These are phyloP conservation scores for Fistulinella prunicolor DNA, from an alignment of 768 basidiomycete species.

Conservation along the genomic window DNA sequence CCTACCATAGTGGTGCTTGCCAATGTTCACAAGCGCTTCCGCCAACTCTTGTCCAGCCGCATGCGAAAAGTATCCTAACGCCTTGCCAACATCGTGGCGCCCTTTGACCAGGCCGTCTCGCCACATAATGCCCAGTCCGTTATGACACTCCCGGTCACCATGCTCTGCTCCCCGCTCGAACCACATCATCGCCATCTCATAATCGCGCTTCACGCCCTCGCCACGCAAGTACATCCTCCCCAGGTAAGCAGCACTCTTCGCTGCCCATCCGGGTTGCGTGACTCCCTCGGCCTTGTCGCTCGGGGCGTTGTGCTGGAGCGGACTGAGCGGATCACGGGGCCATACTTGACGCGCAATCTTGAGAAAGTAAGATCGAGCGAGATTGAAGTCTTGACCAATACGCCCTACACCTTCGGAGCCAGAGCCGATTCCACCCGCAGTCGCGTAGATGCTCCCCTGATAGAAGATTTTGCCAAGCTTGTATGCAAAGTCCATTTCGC, in stretches of 20 bases:
- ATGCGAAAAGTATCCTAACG: constrained; percentile 62
- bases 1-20: constrained; percentile 70
- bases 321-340: constrained; percentile 72
- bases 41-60: constrained; percentile 88
- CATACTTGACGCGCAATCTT: constrained; percentile 82
- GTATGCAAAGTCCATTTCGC: constrained; percentile 85
- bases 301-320: constrained; percentile 43
- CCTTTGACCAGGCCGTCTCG: constrained; percentile 81
- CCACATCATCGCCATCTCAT: constrained; percentile 83
- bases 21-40: constrained; percentile 90
- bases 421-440: constrained; percentile 75
- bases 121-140: constrained; percentile 89
- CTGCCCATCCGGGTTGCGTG: constrained; percentile 58
- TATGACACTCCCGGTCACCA: constrained; percentile 85
- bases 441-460: constrained; percentile 86
- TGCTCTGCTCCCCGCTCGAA: constrained; percentile 81
- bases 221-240: constrained; percentile 94
- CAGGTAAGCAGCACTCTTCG: constrained; percentile 81
- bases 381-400: constrained; percentile 73
- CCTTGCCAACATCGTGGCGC: constrained; percentile 63
- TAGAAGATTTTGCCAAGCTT: constrained; percentile 95
- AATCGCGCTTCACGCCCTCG: constrained; percentile 83
- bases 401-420: constrained; percentile 92
- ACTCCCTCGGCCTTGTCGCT: constrained; percentile 49
- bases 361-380: constrained; percentile 81